A percentile compares a stretch with the other conserved stretches of the same genome.
phyloP scores from a whole-genome alignment of 129 eudicot species.

The Saposhnikovia divaricata region DNA sequence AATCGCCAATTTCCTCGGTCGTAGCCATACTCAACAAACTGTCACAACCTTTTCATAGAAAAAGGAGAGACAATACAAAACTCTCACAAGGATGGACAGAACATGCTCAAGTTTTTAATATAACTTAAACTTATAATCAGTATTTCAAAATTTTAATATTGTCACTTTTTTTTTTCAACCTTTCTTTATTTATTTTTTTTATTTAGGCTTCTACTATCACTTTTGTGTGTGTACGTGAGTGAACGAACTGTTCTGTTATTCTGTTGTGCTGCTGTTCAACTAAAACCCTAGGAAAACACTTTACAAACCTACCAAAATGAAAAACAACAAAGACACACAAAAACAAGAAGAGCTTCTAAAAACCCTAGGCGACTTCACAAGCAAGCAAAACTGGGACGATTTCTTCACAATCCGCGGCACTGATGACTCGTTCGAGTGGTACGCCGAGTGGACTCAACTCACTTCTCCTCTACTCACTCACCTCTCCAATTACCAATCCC shows the following conservation, averaged over 20 bases:
- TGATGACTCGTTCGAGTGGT: constrained; percentile 73
- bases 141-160: no score
- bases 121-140: no score
- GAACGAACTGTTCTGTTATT: not conserved
- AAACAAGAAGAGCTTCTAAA: constrained; percentile 44
- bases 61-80: no score
- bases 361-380: constrained; percentile 72
- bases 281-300: not conserved
- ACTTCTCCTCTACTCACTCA: constrained; percentile 38
- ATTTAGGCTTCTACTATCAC: no score
- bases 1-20: no score
- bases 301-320: not conserved
- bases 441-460: constrained; percentile 90
- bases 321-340: constrained; percentile 21
- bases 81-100: no score
- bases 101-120: no score
- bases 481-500: constrained; percentile 4
- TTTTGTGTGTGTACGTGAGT: no score
- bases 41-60: no score
- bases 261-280: not conserved
- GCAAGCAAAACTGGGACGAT: constrained; percentile 81
- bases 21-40: no score
- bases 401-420: constrained; percentile 61
- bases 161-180: no score
- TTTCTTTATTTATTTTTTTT: no score